Base-by-base conservation (phyloP, 129 eudicot species). In the Artemisia annua region DNA sequence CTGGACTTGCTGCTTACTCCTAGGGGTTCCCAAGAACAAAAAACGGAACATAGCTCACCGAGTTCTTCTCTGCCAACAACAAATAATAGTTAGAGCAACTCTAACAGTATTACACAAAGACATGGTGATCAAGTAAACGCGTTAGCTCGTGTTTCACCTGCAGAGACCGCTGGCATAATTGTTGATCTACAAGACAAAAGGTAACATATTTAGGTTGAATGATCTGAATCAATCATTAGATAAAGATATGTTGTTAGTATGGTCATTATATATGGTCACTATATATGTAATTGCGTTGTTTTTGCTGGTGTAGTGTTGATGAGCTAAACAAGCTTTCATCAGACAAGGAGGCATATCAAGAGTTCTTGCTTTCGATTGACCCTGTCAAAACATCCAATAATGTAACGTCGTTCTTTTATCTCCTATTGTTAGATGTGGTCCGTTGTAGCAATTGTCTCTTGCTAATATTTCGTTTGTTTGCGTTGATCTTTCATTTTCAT, bases 11-110 rank as follows among this genome's bases (percentile, higher is more conserved):
- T 20, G 61, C 18, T 69, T 63, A 68, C 44, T 65, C 13, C 58
- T 78, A 87, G 89, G 93, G 89, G 86, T 73, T 88, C 88, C 63
- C 87, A 83, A 78, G 95, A 85, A 82, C 96, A 85, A 82, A 88
- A 86, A 79, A 80, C 84, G 77, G 85, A 81, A 18, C 69, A 80
- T 28, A 77, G 81, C 73, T 82, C 95, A 9, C 83, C 89, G 1
- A 71, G 84, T 62, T 84, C 88, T 78, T 91, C 90, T 26, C 80
- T 85, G 39, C 97, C 96, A 48, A 30, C 82, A 70, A 84, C 92
- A 44, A 87, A 96, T 50, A 81, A 79, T 59, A 35, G 71, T 67
- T 78, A 7, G 18, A 20, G 65, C 83, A 70, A 84, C 53, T 83
- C 85, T 69, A 69, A 78, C 44, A 35, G 44, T 5, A 5, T 35